Base-by-base conservation (phyloP, 306 rosid genomes). In the Mimosa bimucronata region DNA sequence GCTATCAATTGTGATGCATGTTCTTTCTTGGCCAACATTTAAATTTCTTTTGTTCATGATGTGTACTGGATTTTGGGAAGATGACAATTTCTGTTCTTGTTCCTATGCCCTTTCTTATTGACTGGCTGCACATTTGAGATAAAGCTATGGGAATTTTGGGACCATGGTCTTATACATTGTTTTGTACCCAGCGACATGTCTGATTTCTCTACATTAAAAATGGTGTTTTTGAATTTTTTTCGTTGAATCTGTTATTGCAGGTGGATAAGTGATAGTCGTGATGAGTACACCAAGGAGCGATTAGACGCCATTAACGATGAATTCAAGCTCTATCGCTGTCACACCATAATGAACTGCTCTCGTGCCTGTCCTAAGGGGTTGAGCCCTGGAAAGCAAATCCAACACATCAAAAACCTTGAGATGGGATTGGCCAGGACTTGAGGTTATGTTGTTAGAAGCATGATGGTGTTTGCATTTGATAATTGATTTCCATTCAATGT, bases 241-340 rank as follows among this genome's bases (percentile, higher is more conserved):
- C 23, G 37, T 29, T n/a, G 19, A 48, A 66, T 66, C 15, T 37
- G 23, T 67, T 37, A 37, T 67, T 73, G 88, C 85, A 96, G 99
- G 87, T 96, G 99, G 99, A 93, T 96, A 77, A 91, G 93, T 14
- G 99, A 96, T 84, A 96, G 98, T 41, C 99, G 99, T 70, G 99
- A 96, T 72, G 97, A 96, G 82, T 96, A 84, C 81, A 93, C 97
- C 7, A 45, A 89, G 84, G 99, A 96, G 90, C 91, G 99, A 74
- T 79, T 96, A 84, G 99, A 91, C 6, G 94, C 97, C 37, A 81
- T 96, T 75, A 87, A 96, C 73, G 99, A 96, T 48, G 99, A 96
- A 87, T 96, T 87, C 91, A 96, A 96, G 93, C 98, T 96, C 71
- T 96, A 96, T 71, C 97, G 99, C n/a, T 96, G 99, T 80, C 99